phyloP scores from a whole-genome alignment of 2,329 filamentous ascomycete species.

The Epichloe sp. region DNA sequence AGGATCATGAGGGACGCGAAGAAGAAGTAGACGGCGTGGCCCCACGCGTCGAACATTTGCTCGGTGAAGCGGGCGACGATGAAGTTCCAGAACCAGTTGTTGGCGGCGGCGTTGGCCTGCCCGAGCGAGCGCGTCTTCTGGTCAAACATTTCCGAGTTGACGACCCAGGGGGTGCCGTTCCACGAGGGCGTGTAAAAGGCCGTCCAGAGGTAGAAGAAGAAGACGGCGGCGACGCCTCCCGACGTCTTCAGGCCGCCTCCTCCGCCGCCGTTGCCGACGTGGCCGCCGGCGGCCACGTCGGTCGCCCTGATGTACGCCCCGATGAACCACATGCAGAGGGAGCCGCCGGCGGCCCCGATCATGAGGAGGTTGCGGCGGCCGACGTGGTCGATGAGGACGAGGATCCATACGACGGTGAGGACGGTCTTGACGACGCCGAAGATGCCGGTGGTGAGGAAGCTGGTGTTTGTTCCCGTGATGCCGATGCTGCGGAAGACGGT shows the following conservation, averaged over 20 bases:
- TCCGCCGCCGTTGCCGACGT: accelerated
- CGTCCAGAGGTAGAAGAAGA: slow-evolving; percentile 43
- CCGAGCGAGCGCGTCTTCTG: slow-evolving; percentile 49
- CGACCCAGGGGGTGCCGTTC: slow-evolving; percentile 66
- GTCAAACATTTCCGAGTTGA: slow-evolving; percentile 66
- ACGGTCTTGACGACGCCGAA: slow-evolving; percentile 16
- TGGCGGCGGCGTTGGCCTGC: slow-evolving; percentile 57
- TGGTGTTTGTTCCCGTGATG: slow-evolving; percentile 11
- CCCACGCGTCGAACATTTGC: slow-evolving; percentile 46
- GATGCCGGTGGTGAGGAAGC: slow-evolving; percentile 18
- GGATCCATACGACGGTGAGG: slow-evolving; percentile 29
- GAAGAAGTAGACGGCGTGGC: slow-evolving; percentile 57
- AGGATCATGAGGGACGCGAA: slow-evolving; percentile 50
- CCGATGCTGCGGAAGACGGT: slow-evolving; percentile 18
- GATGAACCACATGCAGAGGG: slow-evolving; percentile 52
- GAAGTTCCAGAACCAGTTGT: slow-evolving; percentile 65
- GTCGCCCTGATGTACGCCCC: slow-evolving; percentile 29
- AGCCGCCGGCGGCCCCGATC: slow-evolving; percentile 48
- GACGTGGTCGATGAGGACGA: slow-evolving; percentile 16
- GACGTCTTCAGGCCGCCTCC: slow-evolving; percentile 21
- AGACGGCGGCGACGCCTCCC: slow-evolving; percentile 49
- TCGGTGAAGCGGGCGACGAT: slow-evolving; percentile 54
- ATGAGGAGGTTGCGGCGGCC: slow-evolving; percentile 47
- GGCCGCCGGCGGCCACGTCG: slow-evolving; percentile 6
- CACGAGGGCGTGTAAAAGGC: slow-evolving; percentile 58